Evolutionary conservation across 495 filamentous ascomycete genomes (phyloP), one percentile per base, ranked within the genome.

Genomic region (Letharia columbiana): DNA sequence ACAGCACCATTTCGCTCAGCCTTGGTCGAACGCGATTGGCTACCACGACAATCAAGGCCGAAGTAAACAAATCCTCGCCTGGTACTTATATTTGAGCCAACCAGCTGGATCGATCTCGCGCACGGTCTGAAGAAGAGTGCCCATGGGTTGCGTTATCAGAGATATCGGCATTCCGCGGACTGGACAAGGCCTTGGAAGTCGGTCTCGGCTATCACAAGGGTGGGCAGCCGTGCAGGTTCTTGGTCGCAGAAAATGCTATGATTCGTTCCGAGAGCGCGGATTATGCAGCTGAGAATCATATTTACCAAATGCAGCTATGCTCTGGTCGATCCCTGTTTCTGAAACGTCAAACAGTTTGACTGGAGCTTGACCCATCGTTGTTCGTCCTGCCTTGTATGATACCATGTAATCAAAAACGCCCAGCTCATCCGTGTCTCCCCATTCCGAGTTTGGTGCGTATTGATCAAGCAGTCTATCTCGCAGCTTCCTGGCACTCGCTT

Each of bases 351-450:
- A 54, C 11, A 33, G 33, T 10, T 33, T 54, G 23, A 54, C 23
- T 4, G 50, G 50, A 31, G 50, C 12, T 31, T 54, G 50, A 54
- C 28, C 11, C 12, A 54, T 54, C 23, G 50, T 54, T 54, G 50
- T 54, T 54, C 50, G 50, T 54, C 50, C 50, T 1, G 50, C 50
- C 50, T 54, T 54, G 50, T 54, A 54, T 10, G 50, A 54, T 31
- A 54, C 50, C 50, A 54, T 54, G 50, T 54, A 54, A 54, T 54
- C 50, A 54, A 54, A 54, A 13, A 54, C 50, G 13, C 50, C 50
- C 28, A 54, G 28, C 50, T 54, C 50, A 31, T 28, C 28, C 28
- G 33, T 54, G 10, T 23, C n/a, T 33, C 50, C 50, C 50, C 50
- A 11, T 54, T 54, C 50, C 12, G 33, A 54, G 28, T 31, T 10